phyloP scores from a whole-genome alignment of 192 early-diverging fungal genomes.

The Mortierella alpina region DNA sequence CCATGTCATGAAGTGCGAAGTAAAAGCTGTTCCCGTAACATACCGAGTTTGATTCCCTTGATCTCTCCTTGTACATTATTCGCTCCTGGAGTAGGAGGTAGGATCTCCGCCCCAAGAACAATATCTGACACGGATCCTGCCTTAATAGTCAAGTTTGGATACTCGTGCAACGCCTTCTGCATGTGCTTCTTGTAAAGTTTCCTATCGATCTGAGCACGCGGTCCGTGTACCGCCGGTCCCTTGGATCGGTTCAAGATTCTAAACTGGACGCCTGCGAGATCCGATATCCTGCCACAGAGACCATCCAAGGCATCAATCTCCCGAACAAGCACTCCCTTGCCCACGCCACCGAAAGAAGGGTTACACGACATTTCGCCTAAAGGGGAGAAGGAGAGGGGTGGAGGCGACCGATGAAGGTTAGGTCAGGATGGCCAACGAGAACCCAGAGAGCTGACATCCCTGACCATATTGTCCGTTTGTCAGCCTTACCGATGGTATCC shows the following conservation, averaged over 20 bases:
- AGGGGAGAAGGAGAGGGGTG: background rate
- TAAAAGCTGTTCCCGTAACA: slow-evolving; percentile 2
- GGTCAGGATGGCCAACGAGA: background rate
- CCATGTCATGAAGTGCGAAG: background rate
- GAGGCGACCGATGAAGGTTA: background rate
- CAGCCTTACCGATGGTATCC: slow-evolving; percentile 72
- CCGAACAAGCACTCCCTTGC: slow-evolving; percentile 82
- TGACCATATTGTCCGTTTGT: background rate
- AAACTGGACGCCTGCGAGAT: slow-evolving; percentile 85
- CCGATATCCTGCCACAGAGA: slow-evolving; percentile 82
- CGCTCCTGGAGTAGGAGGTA: slow-evolving; percentile 31
- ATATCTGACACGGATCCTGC: slow-evolving; percentile 80
- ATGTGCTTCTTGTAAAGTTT: slow-evolving; percentile 81
- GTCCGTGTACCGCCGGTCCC: slow-evolving; percentile 85
- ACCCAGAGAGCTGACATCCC: background rate
- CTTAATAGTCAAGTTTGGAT: slow-evolving; percentile 76
- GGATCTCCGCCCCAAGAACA: slow-evolving; percentile 60
- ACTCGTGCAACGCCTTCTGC: slow-evolving; percentile 68
- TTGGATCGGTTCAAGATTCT: slow-evolving; percentile 83
- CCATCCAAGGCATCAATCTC: slow-evolving; percentile 89
- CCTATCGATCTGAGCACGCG: slow-evolving; percentile 85
- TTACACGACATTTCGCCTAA: slow-evolving; percentile 89
- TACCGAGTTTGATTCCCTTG: slow-evolving; percentile 72
- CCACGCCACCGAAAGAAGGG: slow-evolving; percentile 87
- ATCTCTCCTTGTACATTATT: slow-evolving; percentile 57